Conservation (phyloP, 2,329 filamentous ascomycete species). For the Ceratocystis colombiana region DNA sequence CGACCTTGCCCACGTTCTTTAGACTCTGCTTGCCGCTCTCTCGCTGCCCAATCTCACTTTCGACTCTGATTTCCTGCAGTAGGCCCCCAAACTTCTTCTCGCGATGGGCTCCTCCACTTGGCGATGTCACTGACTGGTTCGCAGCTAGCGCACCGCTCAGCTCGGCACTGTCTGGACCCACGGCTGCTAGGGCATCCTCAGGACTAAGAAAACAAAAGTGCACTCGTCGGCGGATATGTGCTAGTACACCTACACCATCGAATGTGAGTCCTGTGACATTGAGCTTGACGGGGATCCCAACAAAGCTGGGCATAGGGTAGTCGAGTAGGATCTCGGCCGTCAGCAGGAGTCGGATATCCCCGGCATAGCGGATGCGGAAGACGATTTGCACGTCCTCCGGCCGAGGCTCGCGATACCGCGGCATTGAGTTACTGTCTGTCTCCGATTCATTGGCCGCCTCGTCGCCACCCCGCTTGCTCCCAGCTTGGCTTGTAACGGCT, state of each 20-base stretch:
- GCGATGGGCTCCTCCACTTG: slow-evolving; percentile 20
- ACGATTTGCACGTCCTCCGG: slow-evolving; percentile 88
- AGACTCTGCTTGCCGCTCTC: slow-evolving; percentile 87
- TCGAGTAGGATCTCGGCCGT: slow-evolving; percentile 94
- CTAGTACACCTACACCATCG: slow-evolving; percentile 85
- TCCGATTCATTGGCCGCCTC: slow-evolving; percentile 26
- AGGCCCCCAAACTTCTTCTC: slow-evolving; percentile 54
- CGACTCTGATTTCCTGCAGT: slow-evolving; percentile 85
- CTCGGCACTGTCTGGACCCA: slow-evolving; percentile 41
- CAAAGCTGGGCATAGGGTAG: slow-evolving; percentile 97
- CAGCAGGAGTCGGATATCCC: slow-evolving; percentile 75
- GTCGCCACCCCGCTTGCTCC: slow-evolving; percentile 26
- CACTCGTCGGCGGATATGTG: slow-evolving; percentile 76
- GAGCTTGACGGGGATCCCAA: slow-evolving; percentile 85
- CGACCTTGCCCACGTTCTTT: slow-evolving; percentile 98
- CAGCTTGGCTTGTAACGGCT: slow-evolving; percentile 26
- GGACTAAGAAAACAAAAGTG: slow-evolving; percentile 93
- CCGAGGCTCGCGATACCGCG: slow-evolving; percentile 57
- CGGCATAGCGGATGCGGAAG: slow-evolving; percentile 79
- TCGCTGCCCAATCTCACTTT: slow-evolving; percentile 92
- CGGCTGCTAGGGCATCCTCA: slow-evolving; percentile 72
- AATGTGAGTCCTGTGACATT: slow-evolving; percentile 93
- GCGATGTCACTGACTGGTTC: not conserved
- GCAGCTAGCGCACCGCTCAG: slow-evolving; percentile 29
- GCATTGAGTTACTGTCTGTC: slow-evolving; percentile 28